Conservation (phyloP, 164 flowering plant species). For the Buxus sempervirens region DNA sequence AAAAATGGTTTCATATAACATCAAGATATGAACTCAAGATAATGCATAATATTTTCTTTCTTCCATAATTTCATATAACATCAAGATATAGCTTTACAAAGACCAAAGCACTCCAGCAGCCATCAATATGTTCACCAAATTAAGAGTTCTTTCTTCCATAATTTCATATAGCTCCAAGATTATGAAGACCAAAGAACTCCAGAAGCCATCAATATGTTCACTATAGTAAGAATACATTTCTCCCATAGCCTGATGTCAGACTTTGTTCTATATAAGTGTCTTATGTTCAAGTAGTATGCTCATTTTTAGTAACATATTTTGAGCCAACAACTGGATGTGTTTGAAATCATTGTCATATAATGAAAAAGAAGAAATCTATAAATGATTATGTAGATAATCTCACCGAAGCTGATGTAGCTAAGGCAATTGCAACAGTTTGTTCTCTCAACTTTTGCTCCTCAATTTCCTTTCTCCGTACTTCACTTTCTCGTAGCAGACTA, state of each 20-base stretch:
- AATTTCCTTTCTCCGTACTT: constrained; percentile 71
- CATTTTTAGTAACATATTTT: not conserved
- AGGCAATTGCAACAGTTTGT: constrained; percentile 66
- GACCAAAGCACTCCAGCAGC: too few relatives aligned
- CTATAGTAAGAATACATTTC: too few relatives aligned
- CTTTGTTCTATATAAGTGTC: not conserved
- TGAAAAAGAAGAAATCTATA: not conserved
- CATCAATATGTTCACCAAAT: too few relatives aligned
- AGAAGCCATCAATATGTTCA: too few relatives aligned
- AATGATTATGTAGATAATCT: constrained; percentile 14
- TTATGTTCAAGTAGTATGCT: not conserved
- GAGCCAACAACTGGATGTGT: not conserved
- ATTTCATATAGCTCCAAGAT: too few relatives aligned
- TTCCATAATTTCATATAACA: too few relatives aligned
- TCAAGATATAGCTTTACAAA: too few relatives aligned
- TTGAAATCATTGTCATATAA: not conserved
- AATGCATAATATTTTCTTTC: too few relatives aligned
- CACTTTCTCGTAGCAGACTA: constrained; percentile 74
- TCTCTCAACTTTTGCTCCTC: constrained; percentile 92
- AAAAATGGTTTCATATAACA: not conserved
- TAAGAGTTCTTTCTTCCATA: not conserved
- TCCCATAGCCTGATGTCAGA: too few relatives aligned
- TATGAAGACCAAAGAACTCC: too few relatives aligned
- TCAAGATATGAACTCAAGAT: not conserved
- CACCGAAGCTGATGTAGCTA: constrained; percentile 73